These are phyloP conservation scores for Spinacia oleracea DNA, from an alignment of 179 eudicot genomes.

Conservation along the genomic window DNA sequence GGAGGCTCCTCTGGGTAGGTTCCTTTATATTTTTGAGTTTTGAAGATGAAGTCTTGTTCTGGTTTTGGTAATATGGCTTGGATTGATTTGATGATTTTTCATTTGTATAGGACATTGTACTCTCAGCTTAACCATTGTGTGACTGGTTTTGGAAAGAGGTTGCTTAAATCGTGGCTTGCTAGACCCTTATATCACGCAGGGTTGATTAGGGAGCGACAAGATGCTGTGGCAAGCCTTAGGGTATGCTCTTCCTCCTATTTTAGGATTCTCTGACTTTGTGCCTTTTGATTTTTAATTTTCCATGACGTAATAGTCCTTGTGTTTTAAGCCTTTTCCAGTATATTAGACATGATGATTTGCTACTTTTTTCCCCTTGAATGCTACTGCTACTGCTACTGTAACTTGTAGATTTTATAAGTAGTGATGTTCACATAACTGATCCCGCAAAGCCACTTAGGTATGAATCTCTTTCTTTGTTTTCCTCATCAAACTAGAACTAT, in stretches of 20 bases:
- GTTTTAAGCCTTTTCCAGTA: neutral
- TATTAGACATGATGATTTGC: neutral
- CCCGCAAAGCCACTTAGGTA: neutral
- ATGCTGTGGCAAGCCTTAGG: slow-evolving; percentile 80
- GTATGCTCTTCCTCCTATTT: slow-evolving; percentile 34
- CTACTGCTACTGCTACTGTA: too few species aligned
- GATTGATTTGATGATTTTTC: slow-evolving; percentile 3
- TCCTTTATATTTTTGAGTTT: slow-evolving; percentile 2
- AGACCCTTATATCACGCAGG: slow-evolving; percentile 74
- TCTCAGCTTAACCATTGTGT: slow-evolving; percentile 82
- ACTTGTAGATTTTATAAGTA: too few species aligned
- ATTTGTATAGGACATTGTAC: slow-evolving; percentile 64
- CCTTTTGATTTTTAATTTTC: neutral
- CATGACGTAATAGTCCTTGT: neutral
- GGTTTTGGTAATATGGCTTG: slow-evolving; percentile 1
- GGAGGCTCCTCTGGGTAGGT: slow-evolving; percentile 85
- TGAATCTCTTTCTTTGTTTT: neutral
- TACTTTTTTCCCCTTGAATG: neutral
- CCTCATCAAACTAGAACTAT: neutral
- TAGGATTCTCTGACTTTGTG: slow-evolving; percentile 2
- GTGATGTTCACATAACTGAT: neutral
- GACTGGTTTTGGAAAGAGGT: slow-evolving; percentile 90
- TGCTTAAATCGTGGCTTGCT: slow-evolving; percentile 92
- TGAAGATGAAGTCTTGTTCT: neutral
- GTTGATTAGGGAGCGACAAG: slow-evolving; percentile 82